Evolutionary conservation across 2,329 filamentous ascomycete genomes (phyloP), one percentile per base, ranked within the genome.

Genomic region (Cryphonectria carpinicola): DNA sequence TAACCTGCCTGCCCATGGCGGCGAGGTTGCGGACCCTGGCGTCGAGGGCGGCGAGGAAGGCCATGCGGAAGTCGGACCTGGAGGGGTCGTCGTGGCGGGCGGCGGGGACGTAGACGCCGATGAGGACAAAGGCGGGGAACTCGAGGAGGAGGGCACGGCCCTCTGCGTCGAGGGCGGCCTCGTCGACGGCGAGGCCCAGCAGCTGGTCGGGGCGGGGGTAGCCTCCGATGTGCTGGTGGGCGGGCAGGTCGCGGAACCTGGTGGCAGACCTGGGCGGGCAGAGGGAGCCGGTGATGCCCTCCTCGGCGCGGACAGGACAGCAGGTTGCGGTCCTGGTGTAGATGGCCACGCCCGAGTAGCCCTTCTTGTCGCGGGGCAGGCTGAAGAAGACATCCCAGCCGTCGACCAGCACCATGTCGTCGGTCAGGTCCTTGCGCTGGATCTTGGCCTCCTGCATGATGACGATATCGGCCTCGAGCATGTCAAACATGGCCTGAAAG

Each of bases 391-490:
- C 95, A 79, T 99, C 96, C 95, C 95, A 99, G 35, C 52, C 54
- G 10, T 39, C 37, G n/a, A 98, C 90, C 46, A 98, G 84, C 13
- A 98, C 95, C 94, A 98, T 98, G 76, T 98, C 96, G 85, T 98
- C 96, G 56, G 86, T 87, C 1, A 99, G 84, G 75, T 98, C 95
- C 79, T 97, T 97, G 70, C 92, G 88, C 78, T 98, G 96, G 56
- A 98, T 98, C 82, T 98, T 99, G 60, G 94, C 91, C 81, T 98
- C 96, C 80, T 99, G 96, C 84, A 98, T 94, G 71, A 98, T 87
- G 25, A 98, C 90, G 74, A 99, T 96, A 79, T 99, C 96, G 67
- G 95, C 90, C 79, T 96, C 93, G 8, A 99, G 87, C 60, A 92
- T 93, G 75, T 97, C 93, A 81, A 99, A 98, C 96, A 98, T 98